Evolutionary conservation across 208 protist genomes (phyloP).

Genomic region (Trypanosoma congolense): DNA sequence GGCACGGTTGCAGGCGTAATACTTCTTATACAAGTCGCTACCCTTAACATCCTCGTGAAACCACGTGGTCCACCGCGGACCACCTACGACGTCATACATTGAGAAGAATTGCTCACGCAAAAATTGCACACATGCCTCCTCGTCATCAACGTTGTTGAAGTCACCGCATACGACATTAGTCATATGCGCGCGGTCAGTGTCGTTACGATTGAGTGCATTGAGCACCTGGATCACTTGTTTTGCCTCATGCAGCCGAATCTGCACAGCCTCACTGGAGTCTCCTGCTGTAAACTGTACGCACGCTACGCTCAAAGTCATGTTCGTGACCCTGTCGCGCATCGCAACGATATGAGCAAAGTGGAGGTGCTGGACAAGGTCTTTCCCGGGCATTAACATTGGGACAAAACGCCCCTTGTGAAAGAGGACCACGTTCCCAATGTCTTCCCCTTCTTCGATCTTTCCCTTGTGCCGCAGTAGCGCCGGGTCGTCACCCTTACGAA

Average conservation of each 20-base stretch:
- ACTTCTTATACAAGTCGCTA: conserved; percentile 26
- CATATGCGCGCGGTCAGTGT: conserved; percentile 61
- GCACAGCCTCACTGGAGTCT: conserved; percentile 37
- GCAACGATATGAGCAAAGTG: conserved; percentile 73
- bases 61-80: conserved; percentile 80
- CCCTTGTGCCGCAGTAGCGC: conserved; percentile 25
- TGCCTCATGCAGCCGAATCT: conserved; percentile 51
- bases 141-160: conserved; percentile 67
- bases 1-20: conserved; percentile 35
- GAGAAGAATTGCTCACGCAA: conserved; percentile 65
- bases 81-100: conserved; percentile 79
- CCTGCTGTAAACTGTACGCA: conserved; percentile 78
- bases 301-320: conserved; percentile 67
- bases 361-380: conserved; percentile 46
- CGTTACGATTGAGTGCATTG: conserved; percentile 48
- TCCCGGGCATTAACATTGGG: conserved; percentile 70
- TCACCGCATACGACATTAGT: conserved; percentile 66
- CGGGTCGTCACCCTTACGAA: conserved; percentile 49
- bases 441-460: conserved; percentile 53
- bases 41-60: conserved; percentile 37
- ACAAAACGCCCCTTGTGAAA: conserved; percentile 87
- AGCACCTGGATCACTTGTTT: conserved; percentile 60
- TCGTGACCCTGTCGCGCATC: conserved; percentile 79
- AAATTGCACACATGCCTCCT: conserved; percentile 73
- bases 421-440: conserved; percentile 82